These are phyloP conservation scores for Mallotus nudiflorus DNA, from an alignment of 345 rosid species.

Conservation along the genomic window DNA sequence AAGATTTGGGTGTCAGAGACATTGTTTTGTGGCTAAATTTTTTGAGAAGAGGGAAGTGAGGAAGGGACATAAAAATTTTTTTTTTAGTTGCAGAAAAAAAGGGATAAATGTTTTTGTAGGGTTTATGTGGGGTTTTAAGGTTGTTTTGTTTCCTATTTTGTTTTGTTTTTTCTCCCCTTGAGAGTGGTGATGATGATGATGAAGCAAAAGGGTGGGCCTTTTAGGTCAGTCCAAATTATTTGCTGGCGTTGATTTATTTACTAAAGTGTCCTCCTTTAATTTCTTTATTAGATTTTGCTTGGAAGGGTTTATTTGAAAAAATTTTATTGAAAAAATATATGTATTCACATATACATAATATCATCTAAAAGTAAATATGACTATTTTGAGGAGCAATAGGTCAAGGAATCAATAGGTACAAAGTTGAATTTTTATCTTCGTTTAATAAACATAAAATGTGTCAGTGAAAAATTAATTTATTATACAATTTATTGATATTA, in stretches of 20 bases:
- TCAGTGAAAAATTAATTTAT: no score
- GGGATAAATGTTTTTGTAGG: not conserved
- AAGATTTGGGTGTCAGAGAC: slow-evolving; percentile 33
- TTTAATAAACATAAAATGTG: no score
- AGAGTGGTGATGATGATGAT: not conserved
- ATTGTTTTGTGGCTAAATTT: slow-evolving; percentile 11
- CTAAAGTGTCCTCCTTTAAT: not conserved
- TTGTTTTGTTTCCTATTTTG: not conserved
- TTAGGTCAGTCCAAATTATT: slow-evolving; percentile 4
- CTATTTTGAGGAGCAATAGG: no score
- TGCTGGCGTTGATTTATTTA: not conserved
- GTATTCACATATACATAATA: no score
- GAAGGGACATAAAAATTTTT: not conserved
- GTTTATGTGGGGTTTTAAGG: slow-evolving; percentile 2
- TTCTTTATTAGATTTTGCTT: no score
- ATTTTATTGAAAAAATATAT: no score
- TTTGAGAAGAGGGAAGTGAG: not conserved
- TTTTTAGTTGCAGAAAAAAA: no score
- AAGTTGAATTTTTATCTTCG: no score
- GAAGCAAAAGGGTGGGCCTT: not conserved
- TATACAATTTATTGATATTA: no score
- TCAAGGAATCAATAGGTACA: no score
- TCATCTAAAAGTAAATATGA: no score
- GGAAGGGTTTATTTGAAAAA: no score
- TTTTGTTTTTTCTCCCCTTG: not conserved